Conservation (phyloP, 257 asterid genomes). For the Jacaranda copaia region DNA sequence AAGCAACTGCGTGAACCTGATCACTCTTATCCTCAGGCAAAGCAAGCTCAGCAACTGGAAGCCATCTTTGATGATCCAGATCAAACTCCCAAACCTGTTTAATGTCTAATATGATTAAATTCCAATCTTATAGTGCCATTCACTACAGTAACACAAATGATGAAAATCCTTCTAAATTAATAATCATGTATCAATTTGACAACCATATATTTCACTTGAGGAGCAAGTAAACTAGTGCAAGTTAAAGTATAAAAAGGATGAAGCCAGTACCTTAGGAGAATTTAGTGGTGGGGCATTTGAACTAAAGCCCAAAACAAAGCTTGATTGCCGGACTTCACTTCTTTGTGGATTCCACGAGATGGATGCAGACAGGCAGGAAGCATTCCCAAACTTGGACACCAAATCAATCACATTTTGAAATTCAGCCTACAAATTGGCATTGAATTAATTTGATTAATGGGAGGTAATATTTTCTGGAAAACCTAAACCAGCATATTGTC, state of each 20-base stretch:
- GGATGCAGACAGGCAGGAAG: slow-evolving; percentile 74
- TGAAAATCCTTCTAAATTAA: neutral
- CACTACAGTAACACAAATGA: neutral
- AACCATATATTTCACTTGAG: neutral
- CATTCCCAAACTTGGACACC: slow-evolving; percentile 72
- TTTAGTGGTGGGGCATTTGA: slow-evolving; percentile 73
- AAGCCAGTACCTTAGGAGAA: slow-evolving; percentile 74
- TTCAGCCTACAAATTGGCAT: slow-evolving; percentile 66
- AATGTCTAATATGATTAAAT: slow-evolving; percentile 35
- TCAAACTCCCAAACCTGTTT: slow-evolving; percentile 96
- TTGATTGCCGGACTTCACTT: slow-evolving; percentile 68
- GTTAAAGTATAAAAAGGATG: slow-evolving; percentile 26
- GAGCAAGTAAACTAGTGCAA: neutral
- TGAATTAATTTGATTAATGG: slow-evolving; percentile 7
- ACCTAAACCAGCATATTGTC: neutral
- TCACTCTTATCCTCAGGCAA: slow-evolving; percentile 72
- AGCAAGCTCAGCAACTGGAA: slow-evolving; percentile 98
- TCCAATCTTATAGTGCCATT: slow-evolving; percentile 8
- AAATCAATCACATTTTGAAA: slow-evolving; percentile 79
- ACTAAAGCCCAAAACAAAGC: slow-evolving; percentile 84
- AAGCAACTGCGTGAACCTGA: slow-evolving; percentile 75
- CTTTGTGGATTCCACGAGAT: slow-evolving; percentile 91
- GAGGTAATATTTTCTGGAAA: neutral
- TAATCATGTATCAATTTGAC: slow-evolving; percentile 2
- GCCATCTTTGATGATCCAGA: slow-evolving; percentile 97